Evolutionary conservation across 2,329 filamentous ascomycete genomes (phyloP), one percentile per base, ranked within the genome.

Genomic region (Pseudopyrenochaeta lycopersici): DNA sequence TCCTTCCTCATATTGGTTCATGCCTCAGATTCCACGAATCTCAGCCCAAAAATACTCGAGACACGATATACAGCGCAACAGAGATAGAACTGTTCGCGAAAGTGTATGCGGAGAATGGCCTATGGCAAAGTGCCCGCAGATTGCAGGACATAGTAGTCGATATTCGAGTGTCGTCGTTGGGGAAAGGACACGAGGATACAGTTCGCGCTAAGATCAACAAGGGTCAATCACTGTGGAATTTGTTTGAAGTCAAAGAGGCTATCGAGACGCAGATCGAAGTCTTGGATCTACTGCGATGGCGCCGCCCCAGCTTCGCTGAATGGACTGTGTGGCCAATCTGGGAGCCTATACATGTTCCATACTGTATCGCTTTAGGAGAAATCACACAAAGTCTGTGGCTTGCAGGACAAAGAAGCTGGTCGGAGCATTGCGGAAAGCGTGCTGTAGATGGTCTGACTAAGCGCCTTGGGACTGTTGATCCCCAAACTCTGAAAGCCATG

Each of bases 191-290:
- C 53, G 53, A 58, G 17, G 41, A 54, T 21, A 74, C 70, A 7
- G 54, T 74, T 10, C 63, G 55, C 23, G 60, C 68, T 6, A 71
- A 68, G 59, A 61, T 66, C 33, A 54, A 38, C 11, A 48, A 71
- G 20, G 70, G 66, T 1, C 39, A 49, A 21, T 64, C 49, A 38
- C 49, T 49, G 3, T 57, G 53, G 33, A 36, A 36, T 17, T 17
- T n/a, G n/a, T 36, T 36, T 17, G n/a, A 36, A 17, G 14, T 36
- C 17, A 17, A 36, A 17, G 33, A n/a, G 11, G 33, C 33, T 17
- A 36, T 36, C 12, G 14, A 36, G n/a, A 36, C 52, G 20, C 59
- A 62, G 27, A 59, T 49, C 30, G 46, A 62, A 27, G 55, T 68
- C 14, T 41, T 57, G 6, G 33, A 52, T 30, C 44, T 47, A 11